These are phyloP conservation scores for Sarocladium strictum DNA, from an alignment of 2,329 filamentous ascomycete species.

Conservation along the genomic window DNA sequence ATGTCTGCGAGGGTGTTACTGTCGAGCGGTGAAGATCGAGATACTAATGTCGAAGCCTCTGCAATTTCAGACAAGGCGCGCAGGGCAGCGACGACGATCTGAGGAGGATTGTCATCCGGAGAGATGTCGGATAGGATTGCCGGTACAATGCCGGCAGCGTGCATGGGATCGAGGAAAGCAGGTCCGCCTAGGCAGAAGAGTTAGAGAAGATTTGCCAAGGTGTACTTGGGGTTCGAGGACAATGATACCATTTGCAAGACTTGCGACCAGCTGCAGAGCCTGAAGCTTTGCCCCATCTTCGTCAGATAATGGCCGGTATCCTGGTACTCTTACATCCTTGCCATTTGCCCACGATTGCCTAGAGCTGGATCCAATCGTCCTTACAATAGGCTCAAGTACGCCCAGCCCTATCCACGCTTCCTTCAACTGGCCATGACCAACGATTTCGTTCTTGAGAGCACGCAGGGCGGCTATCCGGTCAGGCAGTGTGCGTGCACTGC, in stretches of 20 bases:
- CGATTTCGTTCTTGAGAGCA: slow-evolving; percentile 78
- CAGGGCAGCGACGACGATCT: slow-evolving; percentile 67
- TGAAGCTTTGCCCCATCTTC: slow-evolving; percentile 68
- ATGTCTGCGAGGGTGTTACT: slow-evolving; percentile 50
- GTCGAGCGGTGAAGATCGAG: slow-evolving; percentile 41
- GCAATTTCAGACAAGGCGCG: slow-evolving; percentile 67
- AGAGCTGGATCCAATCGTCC: slow-evolving; percentile 33
- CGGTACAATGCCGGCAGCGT: slow-evolving; percentile 61
- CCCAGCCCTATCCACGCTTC: slow-evolving; percentile 69
- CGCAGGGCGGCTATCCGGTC: slow-evolving; percentile 59
- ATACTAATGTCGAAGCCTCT: slow-evolving; percentile 54
- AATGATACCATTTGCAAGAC: slow-evolving; percentile 71
- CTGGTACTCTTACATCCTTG: slow-evolving; percentile 30
- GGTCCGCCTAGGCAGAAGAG: slow-evolving; percentile 59
- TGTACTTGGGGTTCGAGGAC: not conserved
- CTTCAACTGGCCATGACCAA: slow-evolving; percentile 85
- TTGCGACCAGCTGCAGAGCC: slow-evolving; percentile 77
- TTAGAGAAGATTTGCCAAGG: not conserved
- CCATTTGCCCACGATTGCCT: slow-evolving; percentile 29
- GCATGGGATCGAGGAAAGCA: slow-evolving; percentile 68
- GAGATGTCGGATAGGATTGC: slow-evolving; percentile 67
- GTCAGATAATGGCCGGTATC: slow-evolving; percentile 40
- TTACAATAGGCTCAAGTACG: slow-evolving; percentile 53
- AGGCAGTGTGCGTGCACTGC: slow-evolving; percentile 41
- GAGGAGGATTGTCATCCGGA: slow-evolving; percentile 54